Evolutionary conservation across 2,329 filamentous ascomycete species (phyloP), one percentile per base, ranked within the genome.

Genomic region (Penicillium sp.): DNA sequence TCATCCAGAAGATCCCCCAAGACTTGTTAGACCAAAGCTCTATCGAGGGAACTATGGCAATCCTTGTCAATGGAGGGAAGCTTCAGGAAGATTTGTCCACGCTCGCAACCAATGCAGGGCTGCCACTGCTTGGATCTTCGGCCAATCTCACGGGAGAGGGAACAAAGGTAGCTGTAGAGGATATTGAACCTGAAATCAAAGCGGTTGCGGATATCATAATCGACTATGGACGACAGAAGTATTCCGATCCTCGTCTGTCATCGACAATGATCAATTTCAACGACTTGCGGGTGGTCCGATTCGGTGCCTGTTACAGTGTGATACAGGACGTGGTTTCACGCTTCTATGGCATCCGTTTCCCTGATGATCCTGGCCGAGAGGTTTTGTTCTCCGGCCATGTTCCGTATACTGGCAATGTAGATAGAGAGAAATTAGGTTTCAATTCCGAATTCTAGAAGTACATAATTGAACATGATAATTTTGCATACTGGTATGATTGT

Each of bases 131-230:
- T 36, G 72, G 72, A 0, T 71, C 68, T 0, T 71, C 68, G 6
- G 73, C 73, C 11, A 75, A 75, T 47, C 14, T 75, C 1, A 65
- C 71, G 1, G 70, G 70, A 1, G 62, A 57, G n/a, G 71, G 71
- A 6, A 67, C 67, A 10, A 75, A 73, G 53, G 61, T 41, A 9
- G 33, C 55, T 0, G 61, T 70, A 3, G 69, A 74, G 24, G 69
- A 73, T 19, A 73, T 76, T 27, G 65, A 73, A 56, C 46, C 54
- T 2, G 72, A 74, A 39, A 66, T 75, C 39, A 33, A 52, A 2
- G 58, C 55, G 6, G 64, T 64, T 1, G 73, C 71, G 2, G 67
- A 75, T 64, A 61, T 75, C 3, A 63, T 73, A 6, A 59, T 75
- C 13, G 67, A 76, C 49, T 72, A 75, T 52, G 72, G 73, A 9